Evolutionary conservation across 2,329 filamentous ascomycete species (phyloP), one percentile per base, ranked within the genome.

Genomic region (Fusarium acutatum): DNA sequence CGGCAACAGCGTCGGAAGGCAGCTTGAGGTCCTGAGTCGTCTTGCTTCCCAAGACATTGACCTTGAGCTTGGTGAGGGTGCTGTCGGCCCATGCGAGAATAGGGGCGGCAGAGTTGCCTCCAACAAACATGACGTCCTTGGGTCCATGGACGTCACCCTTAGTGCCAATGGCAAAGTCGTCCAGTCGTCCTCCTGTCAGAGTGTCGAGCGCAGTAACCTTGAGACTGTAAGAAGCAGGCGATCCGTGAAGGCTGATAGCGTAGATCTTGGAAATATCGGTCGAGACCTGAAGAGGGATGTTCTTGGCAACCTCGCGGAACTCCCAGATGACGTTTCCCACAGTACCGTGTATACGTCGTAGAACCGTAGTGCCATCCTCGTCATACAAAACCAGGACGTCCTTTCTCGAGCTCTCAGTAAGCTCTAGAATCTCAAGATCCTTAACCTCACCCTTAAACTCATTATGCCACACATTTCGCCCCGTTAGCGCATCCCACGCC

Each of bases 401-500:
- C 81, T 93, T 94, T 72, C 87, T 83, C 69, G 84, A 85, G 56
- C 83, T 84, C 79, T 91, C 92, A 30, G 89, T 90, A 79, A 93
- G 84, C 82, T 93, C 92, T 81, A 96, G 86, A 40, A 96, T 90
- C 84, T 96, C 95, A 62, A 97, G 82, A 80, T 94, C 93, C 79
- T 88, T 88, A 24, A 92, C 86, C 47, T 80, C 79, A 26, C 88
- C 92, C 12, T 81, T 80, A 64, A 94, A 90, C 53, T 86, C 84
- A 46, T 87, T 87, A 65, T 90, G 89, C 94, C 96, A 99, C 41
- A 90, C 86, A 72, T 93, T 89, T 77, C 93, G 91, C 34, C 96
- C 96, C 77, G 92, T 93, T 54, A 92, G 86, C 40, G 94, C 94
- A 83, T 94, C 92, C 95, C 95, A 98, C 20, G 93, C 89, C 60